These are phyloP conservation scores for Pythium utonaiense DNA, from an alignment of 352 stramenopile species.

Conservation along the genomic window DNA sequence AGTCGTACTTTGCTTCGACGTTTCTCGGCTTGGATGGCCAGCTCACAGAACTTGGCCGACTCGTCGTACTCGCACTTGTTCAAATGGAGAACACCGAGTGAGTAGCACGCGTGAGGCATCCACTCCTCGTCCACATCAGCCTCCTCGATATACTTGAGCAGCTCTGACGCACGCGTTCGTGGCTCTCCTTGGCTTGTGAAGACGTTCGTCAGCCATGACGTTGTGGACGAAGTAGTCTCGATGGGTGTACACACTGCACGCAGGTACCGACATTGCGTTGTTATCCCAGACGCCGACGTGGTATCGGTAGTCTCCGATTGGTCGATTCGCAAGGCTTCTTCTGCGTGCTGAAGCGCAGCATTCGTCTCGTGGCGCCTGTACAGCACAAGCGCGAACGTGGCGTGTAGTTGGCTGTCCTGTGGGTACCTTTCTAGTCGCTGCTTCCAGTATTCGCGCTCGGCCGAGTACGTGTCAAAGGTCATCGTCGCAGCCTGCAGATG, in stretches of 20 bases:
- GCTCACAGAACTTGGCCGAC: not conserved
- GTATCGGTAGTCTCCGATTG: not conserved
- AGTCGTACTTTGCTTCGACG: not conserved
- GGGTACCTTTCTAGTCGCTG: not conserved
- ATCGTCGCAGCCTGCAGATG: not conserved
- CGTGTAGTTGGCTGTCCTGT: not conserved
- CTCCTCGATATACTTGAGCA: not conserved
- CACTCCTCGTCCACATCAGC: slow-evolving; percentile 1
- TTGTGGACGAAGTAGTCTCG: not conserved
- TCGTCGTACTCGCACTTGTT: not conserved
- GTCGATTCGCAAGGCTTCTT: not conserved
- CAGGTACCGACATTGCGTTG: not conserved
- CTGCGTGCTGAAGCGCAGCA: not conserved
- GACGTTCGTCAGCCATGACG: not conserved
- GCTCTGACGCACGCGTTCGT: not conserved
- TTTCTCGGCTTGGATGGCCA: slow-evolving; percentile 6
- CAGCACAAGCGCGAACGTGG: not conserved
- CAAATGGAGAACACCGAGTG: not conserved
- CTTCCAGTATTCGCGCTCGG: not conserved
- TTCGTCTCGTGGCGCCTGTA: not conserved
- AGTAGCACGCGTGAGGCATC: slow-evolving; percentile 9
- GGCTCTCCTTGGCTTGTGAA: not conserved
- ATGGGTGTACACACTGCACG: not conserved
- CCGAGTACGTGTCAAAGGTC: not conserved
- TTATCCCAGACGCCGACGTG: not conserved